A percentile compares a stretch with the other conserved stretches of the same genome.
Conservation (phyloP, 1,139 yeast species). For the Yamadazyma epiphylla region DNA sequence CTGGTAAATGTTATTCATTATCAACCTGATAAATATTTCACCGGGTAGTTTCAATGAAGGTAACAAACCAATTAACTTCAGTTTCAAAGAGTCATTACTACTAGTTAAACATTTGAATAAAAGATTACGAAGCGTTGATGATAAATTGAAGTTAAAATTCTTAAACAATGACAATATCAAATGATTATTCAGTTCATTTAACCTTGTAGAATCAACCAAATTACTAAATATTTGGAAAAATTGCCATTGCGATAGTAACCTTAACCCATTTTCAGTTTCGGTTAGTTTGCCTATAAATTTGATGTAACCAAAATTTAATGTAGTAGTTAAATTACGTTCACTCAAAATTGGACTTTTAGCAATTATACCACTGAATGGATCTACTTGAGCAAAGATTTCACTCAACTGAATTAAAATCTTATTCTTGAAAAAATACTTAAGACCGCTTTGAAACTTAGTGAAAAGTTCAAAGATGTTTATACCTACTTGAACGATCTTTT, state of each 20-base stretch:
- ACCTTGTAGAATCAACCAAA: constrained; percentile 48
- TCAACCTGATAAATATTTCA: constrained; percentile 39
- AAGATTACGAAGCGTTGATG: constrained; percentile 66
- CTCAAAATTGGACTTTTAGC: constrained; percentile 76
- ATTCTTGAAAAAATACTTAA: constrained; percentile 62
- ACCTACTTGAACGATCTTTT: constrained; percentile 66
- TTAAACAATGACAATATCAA: constrained; percentile 56
- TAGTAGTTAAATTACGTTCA: constrained; percentile 52
- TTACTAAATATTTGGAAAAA: constrained; percentile 77
- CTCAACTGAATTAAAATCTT: constrained; percentile 84
- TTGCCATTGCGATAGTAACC: constrained; percentile 75
- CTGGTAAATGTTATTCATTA: constrained; percentile 63
- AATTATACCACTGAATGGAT: constrained; percentile 71
- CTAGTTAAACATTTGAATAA: constrained; percentile 62
- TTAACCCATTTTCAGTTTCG: constrained; percentile 55
- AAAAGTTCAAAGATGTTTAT: constrained; percentile 66
- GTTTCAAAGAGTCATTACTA: constrained; percentile 42
- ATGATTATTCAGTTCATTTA: constrained; percentile 41
- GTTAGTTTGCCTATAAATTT: constrained; percentile 73
- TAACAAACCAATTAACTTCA: constrained; percentile 6
- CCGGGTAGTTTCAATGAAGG: constrained; percentile 27
- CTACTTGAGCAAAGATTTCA: constrained; percentile 82
- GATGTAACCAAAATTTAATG: constrained; percentile 75
- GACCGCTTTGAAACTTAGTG: constrained; percentile 62
- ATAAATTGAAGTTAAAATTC: constrained; percentile 50